These are phyloP conservation scores for Phytophthora pistaciae DNA, from an alignment of 352 stramenopile genomes.

Conservation along the genomic window DNA sequence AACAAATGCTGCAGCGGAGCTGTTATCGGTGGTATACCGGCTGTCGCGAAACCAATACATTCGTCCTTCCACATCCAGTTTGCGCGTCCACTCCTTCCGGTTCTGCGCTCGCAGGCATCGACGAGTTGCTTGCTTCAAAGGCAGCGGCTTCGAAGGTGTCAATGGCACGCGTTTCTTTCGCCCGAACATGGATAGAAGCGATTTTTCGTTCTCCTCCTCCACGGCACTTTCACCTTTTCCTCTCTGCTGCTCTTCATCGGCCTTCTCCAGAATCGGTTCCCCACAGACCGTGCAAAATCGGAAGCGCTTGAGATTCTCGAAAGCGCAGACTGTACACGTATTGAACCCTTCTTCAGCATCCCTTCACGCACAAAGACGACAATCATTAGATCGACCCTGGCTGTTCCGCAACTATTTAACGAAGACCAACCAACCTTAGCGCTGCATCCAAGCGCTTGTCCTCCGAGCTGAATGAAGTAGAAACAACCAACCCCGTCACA, in stretches of 20 bases:
- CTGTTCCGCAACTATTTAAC: neutral
- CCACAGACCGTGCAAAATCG: conserved; percentile 42
- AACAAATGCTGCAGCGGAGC: conserved; percentile 3
- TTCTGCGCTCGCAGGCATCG: conserved; percentile 14
- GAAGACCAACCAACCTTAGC: conserved; percentile 22
- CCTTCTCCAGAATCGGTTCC: conserved; percentile 16
- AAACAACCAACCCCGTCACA: neutral
- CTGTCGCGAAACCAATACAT: conserved; percentile 34
- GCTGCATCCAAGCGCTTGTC: conserved; percentile 36
- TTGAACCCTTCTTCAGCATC: conserved; percentile 42
- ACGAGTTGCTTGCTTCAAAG: neutral
- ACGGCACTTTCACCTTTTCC: neutral
- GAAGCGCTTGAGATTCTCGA: conserved; percentile 54
- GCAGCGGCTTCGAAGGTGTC: neutral
- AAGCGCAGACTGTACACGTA: conserved; percentile 35
- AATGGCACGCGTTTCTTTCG: neutral
- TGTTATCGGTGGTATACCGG: neutral
- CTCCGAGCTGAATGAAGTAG: conserved; percentile 16
- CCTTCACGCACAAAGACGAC: conserved; percentile 7
- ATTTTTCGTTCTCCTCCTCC: neutral
- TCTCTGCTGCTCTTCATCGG: conserved; percentile 3
- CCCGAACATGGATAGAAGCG: conserved; percentile 10
- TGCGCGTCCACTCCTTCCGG: conserved; percentile 45
- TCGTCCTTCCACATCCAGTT: conserved; percentile 30
- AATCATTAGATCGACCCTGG: neutral